phyloP scores from a whole-genome alignment of 768 basidiomycete genomes.

The Leccinum rimulosum region DNA sequence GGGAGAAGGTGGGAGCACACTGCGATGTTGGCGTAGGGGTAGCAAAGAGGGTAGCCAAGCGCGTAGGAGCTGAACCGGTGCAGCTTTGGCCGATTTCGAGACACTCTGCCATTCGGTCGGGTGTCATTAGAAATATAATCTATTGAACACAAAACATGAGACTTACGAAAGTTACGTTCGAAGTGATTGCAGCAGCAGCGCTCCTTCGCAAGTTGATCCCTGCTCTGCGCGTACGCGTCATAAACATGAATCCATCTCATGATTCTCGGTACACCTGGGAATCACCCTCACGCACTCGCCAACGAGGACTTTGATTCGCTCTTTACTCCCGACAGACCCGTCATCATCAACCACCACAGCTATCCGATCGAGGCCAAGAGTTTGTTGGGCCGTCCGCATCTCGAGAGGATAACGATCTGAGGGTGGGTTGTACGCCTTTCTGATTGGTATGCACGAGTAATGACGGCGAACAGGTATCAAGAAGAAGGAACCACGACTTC shows the following conservation, averaged over 20 bases:
- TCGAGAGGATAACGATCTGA: slow-evolving; percentile 51
- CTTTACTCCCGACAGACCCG: slow-evolving; percentile 65
- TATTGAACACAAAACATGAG: too few species aligned
- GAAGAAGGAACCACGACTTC: slow-evolving; percentile 83
- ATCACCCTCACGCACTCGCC: slow-evolving; percentile 73
- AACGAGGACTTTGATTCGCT: slow-evolving; percentile 61
- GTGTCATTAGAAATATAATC: too few species aligned
- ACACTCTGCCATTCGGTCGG: too few species aligned
- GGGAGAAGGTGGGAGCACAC: too few species aligned
- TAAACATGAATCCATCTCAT: slow-evolving; percentile 92
- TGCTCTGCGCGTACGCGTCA: slow-evolving; percentile 75
- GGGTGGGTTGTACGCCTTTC: slow-evolving; percentile 35
- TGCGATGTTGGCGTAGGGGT: too few species aligned
- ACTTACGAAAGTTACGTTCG: slow-evolving; percentile 86
- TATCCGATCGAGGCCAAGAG: slow-evolving; percentile 73
- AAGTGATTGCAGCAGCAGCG: slow-evolving; percentile 83
- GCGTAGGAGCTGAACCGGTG: too few species aligned
- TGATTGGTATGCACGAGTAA: neutral
- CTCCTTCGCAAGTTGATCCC: slow-evolving; percentile 70
- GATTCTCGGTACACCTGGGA: slow-evolving; percentile 66
- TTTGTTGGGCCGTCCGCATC: slow-evolving; percentile 51
- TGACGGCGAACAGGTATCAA: slow-evolving; percentile 38
- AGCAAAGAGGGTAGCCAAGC: too few species aligned
- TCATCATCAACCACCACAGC: slow-evolving; percentile 85
- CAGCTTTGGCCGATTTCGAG: too few species aligned